Evolutionary conservation across 352 stramenopile genomes (phyloP).

Genomic region (Thraustotheca clavata): DNA sequence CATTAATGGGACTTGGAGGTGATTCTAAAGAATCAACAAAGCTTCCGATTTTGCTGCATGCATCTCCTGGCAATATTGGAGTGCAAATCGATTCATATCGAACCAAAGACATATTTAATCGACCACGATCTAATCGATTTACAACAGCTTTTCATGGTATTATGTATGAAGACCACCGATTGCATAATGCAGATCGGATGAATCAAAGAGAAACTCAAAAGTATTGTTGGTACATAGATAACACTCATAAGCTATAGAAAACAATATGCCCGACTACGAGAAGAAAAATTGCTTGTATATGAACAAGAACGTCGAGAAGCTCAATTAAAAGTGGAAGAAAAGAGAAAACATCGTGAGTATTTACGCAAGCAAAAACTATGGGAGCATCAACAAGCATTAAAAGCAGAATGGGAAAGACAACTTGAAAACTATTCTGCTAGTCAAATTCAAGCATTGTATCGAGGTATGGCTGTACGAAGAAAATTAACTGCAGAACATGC

Average conservation of each 20-base stretch:
- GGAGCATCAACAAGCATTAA: conserved; percentile 13
- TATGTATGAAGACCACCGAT: conserved; percentile 52
- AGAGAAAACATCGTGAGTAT: conserved; percentile 20
- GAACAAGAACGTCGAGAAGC: not conserved
- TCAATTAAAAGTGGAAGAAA: conserved; percentile 8
- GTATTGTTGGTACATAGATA: not conserved
- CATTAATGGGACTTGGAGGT: no score
- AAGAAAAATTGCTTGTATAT: conserved; percentile 15
- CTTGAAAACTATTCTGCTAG: not conserved
- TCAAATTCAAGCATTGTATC: conserved; percentile 7
- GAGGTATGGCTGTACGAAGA: conserved; percentile 4
- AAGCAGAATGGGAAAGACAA: not conserved
- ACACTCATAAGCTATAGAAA: not conserved
- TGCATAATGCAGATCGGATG: conserved; percentile 62
- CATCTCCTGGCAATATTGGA: conserved; percentile 59
- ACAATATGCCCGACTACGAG: not conserved
- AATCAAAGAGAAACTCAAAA: conserved; percentile 44
- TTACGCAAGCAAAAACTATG: not conserved
- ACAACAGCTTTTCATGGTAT: conserved; percentile 56
- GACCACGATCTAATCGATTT: conserved; percentile 50
- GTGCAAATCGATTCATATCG: conserved; percentile 70
- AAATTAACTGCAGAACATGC: not conserved
- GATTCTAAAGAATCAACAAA: no score
- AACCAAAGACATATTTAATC: conserved; percentile 43
- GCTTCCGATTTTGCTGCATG: conserved; percentile 25